Evolutionary conservation across 441 rosid species (phyloP).

Genomic region (Daphne laureola): DNA sequence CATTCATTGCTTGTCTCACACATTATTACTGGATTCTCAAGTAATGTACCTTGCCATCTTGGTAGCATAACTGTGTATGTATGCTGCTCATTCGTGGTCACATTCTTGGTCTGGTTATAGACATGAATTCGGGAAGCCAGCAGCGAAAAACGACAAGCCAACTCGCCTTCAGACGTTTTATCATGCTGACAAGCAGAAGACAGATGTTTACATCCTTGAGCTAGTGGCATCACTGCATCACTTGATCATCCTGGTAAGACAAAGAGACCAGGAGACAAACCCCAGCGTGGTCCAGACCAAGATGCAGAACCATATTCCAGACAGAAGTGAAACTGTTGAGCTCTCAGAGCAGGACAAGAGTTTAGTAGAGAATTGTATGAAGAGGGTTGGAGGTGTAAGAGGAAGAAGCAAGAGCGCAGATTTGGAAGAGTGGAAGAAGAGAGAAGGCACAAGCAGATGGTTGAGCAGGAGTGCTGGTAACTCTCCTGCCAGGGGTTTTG

Average conservation of each 20-base stretch:
- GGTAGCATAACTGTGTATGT: constrained; percentile 30
- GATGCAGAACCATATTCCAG: constrained; percentile 8
- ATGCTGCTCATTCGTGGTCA: too few relatives aligned
- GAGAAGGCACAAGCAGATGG: constrained; percentile 34
- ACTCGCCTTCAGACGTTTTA: constrained; percentile 58
- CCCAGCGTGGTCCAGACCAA: neutral
- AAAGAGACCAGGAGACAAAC: neutral
- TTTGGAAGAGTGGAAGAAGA: constrained; percentile 33
- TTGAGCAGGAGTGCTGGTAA: constrained; percentile 49
- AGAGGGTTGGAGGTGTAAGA: constrained; percentile 18
- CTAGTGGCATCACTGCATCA: constrained; percentile 58
- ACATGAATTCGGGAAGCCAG: constrained; percentile 31
- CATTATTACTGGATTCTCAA: neutral
- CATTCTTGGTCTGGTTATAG: too few relatives aligned
- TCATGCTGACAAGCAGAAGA: constrained; percentile 60
- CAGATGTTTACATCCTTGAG: constrained; percentile 60
- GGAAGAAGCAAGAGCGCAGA: constrained; percentile 56
- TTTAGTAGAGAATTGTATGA: constrained; percentile 27
- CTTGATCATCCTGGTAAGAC: constrained; percentile 21
- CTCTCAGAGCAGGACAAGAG: constrained; percentile 38
- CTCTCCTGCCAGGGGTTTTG: constrained; percentile 25
- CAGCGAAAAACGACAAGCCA: constrained; percentile 31
- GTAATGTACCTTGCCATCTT: constrained; percentile 3
- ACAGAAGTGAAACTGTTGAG: constrained; percentile 10
- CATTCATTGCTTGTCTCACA: constrained; percentile 3